Evolutionary conservation across 2,329 filamentous ascomycete species (phyloP), one percentile per base, ranked within the genome.

Genomic region (Trichoderma atroviride): DNA sequence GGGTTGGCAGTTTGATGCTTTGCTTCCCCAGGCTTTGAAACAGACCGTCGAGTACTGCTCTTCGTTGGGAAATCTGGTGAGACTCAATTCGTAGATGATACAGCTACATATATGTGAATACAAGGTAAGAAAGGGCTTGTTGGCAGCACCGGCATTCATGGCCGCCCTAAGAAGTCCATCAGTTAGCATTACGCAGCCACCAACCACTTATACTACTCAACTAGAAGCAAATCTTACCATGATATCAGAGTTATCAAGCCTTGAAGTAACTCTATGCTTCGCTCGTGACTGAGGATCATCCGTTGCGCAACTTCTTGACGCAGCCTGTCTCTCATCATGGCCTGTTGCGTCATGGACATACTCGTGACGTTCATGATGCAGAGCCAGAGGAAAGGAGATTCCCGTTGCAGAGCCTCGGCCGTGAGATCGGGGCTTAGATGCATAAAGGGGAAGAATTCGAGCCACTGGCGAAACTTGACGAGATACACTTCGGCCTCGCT

Each of bases 261-360:
- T 13, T 85, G 78, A 2, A 89, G 76, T 13, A 88, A 71, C 71
- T 89, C 87, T 50, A 88, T 77, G 59, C 75, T 82, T 62, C 82
- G 81, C 68, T 87, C 84, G n/a, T 81, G 77, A 11, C 84, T 80
- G 14, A 86, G 69, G 7, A 88, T 73, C 31, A 86, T 76, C 68
- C 80, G 81, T n/a, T 82, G 78, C 0, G 83, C 80, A 16, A 87
- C 64, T 31, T 83, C 79, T 56, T 81, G 78, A 53, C 83, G 82
- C 6, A 84, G 76, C 22, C 78, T 79, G 2, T 81, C 80, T 43
- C 79, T 78, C 43, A 85, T 73, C 1, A 76, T 74, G 0, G 76
- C 61, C 68, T 86, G 83, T 63, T 81, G 79, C 3, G 77, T 73
- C 0, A 78, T 76, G 1, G 81, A 82, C 71, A 80, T 83, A 55